A percentile compares a stretch with the other conserved stretches of the same genome.
These are phyloP conservation scores for Buddleja alternifolia DNA, from an alignment of 257 asterid genomes.

Conservation along the genomic window DNA sequence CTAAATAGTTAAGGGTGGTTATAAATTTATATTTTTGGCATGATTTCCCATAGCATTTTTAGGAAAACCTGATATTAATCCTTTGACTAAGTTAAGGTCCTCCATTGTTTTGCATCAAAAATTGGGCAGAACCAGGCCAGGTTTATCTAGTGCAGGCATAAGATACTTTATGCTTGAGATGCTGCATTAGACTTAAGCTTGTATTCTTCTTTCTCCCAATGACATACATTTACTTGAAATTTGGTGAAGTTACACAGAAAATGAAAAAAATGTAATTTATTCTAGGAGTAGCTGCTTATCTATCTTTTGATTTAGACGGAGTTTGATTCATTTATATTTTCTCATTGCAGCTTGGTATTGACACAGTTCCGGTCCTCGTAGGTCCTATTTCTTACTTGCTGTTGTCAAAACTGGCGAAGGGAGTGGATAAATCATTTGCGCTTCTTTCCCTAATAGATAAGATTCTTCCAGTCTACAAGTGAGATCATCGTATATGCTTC, in stretches of 20 bases:
- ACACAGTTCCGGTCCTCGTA: conserved; percentile 74
- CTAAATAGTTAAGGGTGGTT: too few species aligned
- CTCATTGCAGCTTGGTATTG: conserved; percentile 67
- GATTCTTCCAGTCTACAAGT: conserved; percentile 80
- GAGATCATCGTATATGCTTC: conserved; percentile 30
- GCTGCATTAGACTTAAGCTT: conserved; percentile 1
- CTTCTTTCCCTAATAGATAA: conserved; percentile 71
- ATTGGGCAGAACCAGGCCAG: neutral
- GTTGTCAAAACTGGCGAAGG: conserved; percentile 77
- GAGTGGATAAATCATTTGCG: conserved; percentile 64
- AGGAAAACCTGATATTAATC: too few species aligned
- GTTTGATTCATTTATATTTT: conserved; percentile 7
- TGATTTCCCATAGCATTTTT: too few species aligned
- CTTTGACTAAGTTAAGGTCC: too few species aligned
- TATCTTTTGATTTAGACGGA: neutral
- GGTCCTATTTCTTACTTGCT: conserved; percentile 82
- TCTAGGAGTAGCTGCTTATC: too few species aligned
- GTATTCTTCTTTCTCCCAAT: neutral
- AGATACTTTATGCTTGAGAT: conserved; percentile 11
- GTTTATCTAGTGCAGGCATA: neutral
- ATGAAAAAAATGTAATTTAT: too few species aligned
- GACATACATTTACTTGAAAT: too few species aligned
- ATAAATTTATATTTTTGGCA: too few species aligned
- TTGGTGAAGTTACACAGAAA: too few species aligned
- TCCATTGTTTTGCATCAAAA: too few species aligned